Percentiles rank a stretch among this genome's conserved stretches.
Conservation (phyloP, 768 basidiomycete genomes). For the Artomyces pyxidatus region DNA sequence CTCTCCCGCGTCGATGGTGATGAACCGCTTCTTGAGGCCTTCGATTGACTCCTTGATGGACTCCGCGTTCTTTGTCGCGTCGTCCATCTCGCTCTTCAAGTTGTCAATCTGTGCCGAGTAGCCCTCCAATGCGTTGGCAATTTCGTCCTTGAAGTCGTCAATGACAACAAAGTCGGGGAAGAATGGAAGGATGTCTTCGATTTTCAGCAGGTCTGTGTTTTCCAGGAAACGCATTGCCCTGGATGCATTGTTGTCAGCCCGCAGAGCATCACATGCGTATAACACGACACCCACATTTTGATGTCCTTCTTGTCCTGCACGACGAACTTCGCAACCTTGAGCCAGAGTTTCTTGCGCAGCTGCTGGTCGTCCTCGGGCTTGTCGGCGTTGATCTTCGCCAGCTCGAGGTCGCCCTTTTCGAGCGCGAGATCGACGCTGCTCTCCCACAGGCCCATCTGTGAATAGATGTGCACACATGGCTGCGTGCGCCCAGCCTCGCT, state of each 20-base stretch:
- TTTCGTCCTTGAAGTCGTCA: slow-evolving; percentile 99
- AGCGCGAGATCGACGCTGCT: slow-evolving; percentile 93
- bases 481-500: slow-evolving; percentile 74
- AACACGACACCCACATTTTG: slow-evolving; percentile 66
- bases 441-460: slow-evolving; percentile 96
- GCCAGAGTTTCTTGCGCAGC: slow-evolving; percentile 89
- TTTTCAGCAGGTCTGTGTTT: slow-evolving; percentile 89
- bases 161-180: slow-evolving; percentile 99
- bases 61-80: slow-evolving; percentile 86
- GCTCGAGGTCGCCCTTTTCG: slow-evolving; percentile 88
- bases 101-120: slow-evolving; percentile 88
- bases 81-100: slow-evolving; percentile 93
- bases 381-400: slow-evolving; percentile 93
- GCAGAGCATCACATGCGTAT: neutral
- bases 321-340: slow-evolving; percentile 97
- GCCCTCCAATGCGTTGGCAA: slow-evolving; percentile 89
- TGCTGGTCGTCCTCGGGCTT: slow-evolving; percentile 86
- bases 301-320: slow-evolving; percentile 98
- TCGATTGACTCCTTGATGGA: slow-evolving; percentile 89
- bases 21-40: slow-evolving; percentile 78
- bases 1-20: slow-evolving; percentile 85
- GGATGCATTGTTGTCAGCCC: slow-evolving; percentile 5
- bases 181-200: slow-evolving; percentile 98
- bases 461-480: slow-evolving; percentile 93
- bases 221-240: slow-evolving; percentile 98